phyloP scores from a whole-genome alignment of 1,284 basidiomycete genomes.

The Marasmius tenuissimus region DNA sequence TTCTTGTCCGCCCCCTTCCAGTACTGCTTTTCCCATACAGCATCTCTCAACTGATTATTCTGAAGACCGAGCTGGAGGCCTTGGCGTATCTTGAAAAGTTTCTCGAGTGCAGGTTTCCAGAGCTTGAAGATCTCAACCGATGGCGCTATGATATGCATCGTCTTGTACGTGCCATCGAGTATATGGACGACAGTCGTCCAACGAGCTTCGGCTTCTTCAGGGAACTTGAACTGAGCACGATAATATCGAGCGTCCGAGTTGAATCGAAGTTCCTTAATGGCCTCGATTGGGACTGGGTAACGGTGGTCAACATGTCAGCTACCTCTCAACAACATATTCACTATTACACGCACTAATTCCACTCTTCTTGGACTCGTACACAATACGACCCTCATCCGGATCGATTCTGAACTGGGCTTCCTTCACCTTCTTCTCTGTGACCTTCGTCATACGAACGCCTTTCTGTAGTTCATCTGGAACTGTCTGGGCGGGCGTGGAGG shows the following conservation, averaged over 20 bases:
- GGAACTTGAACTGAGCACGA: constrained; percentile 73
- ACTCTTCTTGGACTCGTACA: constrained; percentile 82
- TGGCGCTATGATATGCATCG: constrained; percentile 84
- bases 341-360: constrained; percentile 62
- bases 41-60: constrained; percentile 63
- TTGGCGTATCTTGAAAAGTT: constrained; percentile 60
- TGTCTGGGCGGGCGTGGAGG: not conserved
- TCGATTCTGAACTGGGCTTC: constrained; percentile 75
- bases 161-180: constrained; percentile 83
- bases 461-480: constrained; percentile 9
- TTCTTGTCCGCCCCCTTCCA: constrained; percentile 74
- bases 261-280: constrained; percentile 89
- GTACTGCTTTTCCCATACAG: constrained; percentile 80
- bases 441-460: constrained; percentile 70
- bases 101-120: constrained; percentile 65
- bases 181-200: constrained; percentile 84
- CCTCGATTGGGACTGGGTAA: constrained; percentile 78
- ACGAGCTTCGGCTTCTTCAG: constrained; percentile 57
- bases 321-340: not conserved
- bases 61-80: constrained; percentile 70
- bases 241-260: constrained; percentile 78
- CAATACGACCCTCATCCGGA: constrained; percentile 76
- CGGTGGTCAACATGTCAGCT: not conserved
- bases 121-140: constrained; percentile 68
- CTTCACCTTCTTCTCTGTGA: constrained; percentile 84